phyloP scores from a whole-genome alignment of 768 basidiomycete species.

The Naganishia vaughanmartiniae region DNA sequence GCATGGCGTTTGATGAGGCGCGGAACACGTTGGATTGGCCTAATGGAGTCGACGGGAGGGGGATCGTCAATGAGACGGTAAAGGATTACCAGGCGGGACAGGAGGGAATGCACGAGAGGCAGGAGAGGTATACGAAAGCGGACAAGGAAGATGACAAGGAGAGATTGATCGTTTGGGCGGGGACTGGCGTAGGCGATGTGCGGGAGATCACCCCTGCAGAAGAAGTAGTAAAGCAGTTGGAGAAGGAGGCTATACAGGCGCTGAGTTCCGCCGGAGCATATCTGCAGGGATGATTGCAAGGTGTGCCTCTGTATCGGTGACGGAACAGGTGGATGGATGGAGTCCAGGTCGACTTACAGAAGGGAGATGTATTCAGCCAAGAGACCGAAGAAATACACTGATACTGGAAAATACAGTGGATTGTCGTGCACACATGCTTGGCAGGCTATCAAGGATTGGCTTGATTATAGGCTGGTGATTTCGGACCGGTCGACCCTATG shows the following conservation, averaged over 20 bases:
- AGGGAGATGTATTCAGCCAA: no score
- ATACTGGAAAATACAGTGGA: no score
- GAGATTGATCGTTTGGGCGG: constrained; percentile 67
- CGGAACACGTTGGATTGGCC: constrained; percentile 57
- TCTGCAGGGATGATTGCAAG: background rate
- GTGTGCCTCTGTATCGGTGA: no score
- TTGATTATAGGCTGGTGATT: no score
- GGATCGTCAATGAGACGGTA: constrained; percentile 58
- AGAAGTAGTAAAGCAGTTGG: constrained; percentile 27
- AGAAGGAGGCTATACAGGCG: constrained; percentile 26
- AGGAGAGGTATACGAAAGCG: constrained; percentile 50
- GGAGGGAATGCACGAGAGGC: constrained; percentile 56
- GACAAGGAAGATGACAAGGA: constrained; percentile 56
- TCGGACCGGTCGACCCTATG: no score
- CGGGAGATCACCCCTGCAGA: constrained; percentile 53
- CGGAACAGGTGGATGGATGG: no score
- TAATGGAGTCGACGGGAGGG: constrained; percentile 62
- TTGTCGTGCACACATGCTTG: no score
- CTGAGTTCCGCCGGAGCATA: background rate
- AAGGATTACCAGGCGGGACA: constrained; percentile 42
- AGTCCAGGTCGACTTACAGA: no score
- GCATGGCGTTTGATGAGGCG: constrained; percentile 62
- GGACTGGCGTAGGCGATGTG: constrained; percentile 64
- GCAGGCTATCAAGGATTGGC: no score
- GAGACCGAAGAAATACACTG: no score